Evolutionary conservation across 78 protist species (phyloP).

Genomic region (Chrysochromulina parva): DNA sequence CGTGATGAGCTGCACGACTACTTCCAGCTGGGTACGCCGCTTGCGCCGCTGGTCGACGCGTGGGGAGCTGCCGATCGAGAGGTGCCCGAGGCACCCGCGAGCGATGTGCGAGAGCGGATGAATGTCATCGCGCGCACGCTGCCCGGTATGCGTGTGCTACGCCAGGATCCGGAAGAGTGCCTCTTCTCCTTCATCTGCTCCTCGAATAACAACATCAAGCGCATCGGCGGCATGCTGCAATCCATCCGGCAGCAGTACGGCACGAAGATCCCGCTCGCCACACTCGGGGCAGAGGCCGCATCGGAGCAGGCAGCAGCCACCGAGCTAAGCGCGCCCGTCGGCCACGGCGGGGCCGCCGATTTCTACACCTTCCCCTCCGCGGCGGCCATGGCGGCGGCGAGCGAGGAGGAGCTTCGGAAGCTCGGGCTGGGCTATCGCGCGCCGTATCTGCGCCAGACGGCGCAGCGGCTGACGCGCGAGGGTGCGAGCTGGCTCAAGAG

Average conservation of each 20-base stretch:
- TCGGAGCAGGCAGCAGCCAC: neutral
- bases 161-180: constrained; percentile 82
- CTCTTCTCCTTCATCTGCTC: constrained; percentile 89
- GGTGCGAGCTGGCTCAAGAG: neutral
- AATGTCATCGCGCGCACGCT: neutral
- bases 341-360: neutral
- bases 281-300: neutral
- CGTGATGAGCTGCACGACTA: neutral
- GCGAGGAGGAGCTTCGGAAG: constrained; percentile 64
- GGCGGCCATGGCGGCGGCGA: constrained; percentile 24
- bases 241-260: constrained; percentile 5
- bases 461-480: constrained; percentile 29
- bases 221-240: constrained; percentile 71
- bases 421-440: constrained; percentile 89
- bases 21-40: constrained; percentile 25
- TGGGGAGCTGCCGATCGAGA: neutral
- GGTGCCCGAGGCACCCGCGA: too few species aligned
- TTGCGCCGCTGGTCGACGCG: neutral
- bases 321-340: too few species aligned
- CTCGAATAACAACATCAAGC: constrained; percentile 82
- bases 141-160: neutral
- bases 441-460: constrained; percentile 53
- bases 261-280: neutral
- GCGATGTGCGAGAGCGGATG: neutral
- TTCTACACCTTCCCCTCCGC: constrained; percentile 59